Conservation (phyloP, 306 rosid species). For the Sicyos baderoa region DNA sequence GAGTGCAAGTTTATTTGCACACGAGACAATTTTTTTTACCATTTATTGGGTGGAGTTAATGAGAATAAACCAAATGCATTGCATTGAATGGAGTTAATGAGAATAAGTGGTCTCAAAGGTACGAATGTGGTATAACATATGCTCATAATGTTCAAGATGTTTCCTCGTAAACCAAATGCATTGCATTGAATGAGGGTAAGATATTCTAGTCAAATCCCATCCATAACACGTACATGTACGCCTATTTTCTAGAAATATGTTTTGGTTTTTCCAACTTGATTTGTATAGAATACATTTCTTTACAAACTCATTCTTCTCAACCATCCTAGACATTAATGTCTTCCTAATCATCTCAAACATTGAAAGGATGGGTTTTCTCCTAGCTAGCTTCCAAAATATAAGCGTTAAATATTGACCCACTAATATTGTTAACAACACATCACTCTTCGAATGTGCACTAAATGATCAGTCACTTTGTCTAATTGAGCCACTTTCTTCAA, state of each 20-base stretch:
- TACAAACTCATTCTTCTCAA: not conserved
- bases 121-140: not conserved
- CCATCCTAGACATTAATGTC: not conserved
- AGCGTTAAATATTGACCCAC: not conserved
- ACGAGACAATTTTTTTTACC: too few relatives aligned
- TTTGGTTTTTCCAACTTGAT: not conserved
- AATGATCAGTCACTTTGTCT: too few relatives aligned
- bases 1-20: too few relatives aligned
- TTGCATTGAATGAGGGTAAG: not conserved
- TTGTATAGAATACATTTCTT: not conserved
- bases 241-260: not conserved
- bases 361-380: too few relatives aligned
- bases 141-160: not conserved
- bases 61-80: too few relatives aligned
- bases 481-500: too few relatives aligned
- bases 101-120: not conserved
- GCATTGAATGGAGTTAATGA: too few relatives aligned
- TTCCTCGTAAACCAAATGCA: not conserved
- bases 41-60: not conserved
- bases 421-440: not conserved
- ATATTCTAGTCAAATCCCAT: not conserved
- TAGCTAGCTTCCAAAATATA: too few relatives aligned
- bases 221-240: not conserved
- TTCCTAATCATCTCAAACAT: not conserved
- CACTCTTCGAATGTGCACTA: not conserved